Evolutionary conservation across 495 filamentous ascomycete species (phyloP), one percentile per base, ranked within the genome.

Genomic region (Aspergillus saccharolyticus): DNA sequence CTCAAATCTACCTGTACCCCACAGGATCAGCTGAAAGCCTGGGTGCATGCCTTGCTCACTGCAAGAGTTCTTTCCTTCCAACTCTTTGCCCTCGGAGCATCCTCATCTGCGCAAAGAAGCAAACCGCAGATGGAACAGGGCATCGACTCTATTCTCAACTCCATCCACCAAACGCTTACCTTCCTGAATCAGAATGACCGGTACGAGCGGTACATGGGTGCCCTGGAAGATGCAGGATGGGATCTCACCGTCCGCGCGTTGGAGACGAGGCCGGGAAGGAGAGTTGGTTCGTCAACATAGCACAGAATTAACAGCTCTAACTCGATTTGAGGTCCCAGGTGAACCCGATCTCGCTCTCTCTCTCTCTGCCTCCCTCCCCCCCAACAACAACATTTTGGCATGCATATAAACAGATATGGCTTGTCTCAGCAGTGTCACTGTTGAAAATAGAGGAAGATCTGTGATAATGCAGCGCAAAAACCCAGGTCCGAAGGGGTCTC

Each of bases 31-130:
- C 66, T 91, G 1, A 81, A 82, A 66, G 89, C 87, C 8, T 96
- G 89, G 89, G 76, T 79, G 46, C 85, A 92, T 61, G 89, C 86
- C 7, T 77, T 92, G 6, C 72, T 85, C 42, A 73, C 83, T 33
- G 83, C 83, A 15, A 61, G 67, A 42, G 52, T 53, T 44, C 20
- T 59, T 8, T 42, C 48, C 12, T 33, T 45, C 12, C 47, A 12
- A 21, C 45, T 1, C 48, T 1, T 0, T 45, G n/a, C 42, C 33
- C 42, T 14, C 25, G 25, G 25, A 28, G 25, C 25, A 28, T 4
- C 3, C 25, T 52, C 20, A 24, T 39, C 42, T 4, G 17, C 19
- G 28, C 19, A 17, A 10, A 19, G n/a, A 4, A 12, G n/a, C n/a
- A 17, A 58, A 10, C 30, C 39, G 8, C 53, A 55, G 10, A 19